Base-by-base conservation (phyloP, 345 rosid genomes). In the Linum lewisii region DNA sequence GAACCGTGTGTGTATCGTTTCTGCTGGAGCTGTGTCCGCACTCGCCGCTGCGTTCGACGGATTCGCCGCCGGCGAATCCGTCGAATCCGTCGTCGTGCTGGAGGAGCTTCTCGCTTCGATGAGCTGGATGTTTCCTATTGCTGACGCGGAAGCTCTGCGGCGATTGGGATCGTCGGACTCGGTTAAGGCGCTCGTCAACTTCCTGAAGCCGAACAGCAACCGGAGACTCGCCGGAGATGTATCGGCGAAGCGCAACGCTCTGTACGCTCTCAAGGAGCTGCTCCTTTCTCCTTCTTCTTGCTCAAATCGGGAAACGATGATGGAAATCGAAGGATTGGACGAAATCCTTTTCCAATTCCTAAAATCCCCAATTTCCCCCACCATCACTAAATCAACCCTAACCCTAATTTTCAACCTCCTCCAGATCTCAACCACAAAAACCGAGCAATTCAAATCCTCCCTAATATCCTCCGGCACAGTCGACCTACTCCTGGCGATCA, bases 51-150 rank as follows among this genome's bases (percentile, higher is more conserved):
- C 78, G 1, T 78, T 81, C n/a, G 68, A 69, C 2, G 66, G 65
- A 14, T 79, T 81, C 45, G 68, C 81, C 37, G 68, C 79, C 0
- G 26, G 47, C 0, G 72, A 71, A 20, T 59, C 71, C 8, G 45
- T 69, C 1, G 64, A 73, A 45, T 59, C 53, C 22, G 58, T 51
- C 18, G 36, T 4, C 0, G 14, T 80, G 29, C 51, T 79, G 64
- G 78, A 68, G 63, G 77, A 77, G 61, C 68, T 79, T 11, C 44
- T 74, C 20, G 60, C 63, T 0, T 38, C 59, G 5, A 29, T 79
- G 57, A 68, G 37, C 19, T 68, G 78, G 81, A 75, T 74, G 82
- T 63, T 75, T 50, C 83, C 84, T 0, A 68, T 79, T 0, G 56
- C 11, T 10, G 77, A 65, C 7, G 5, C 15, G 3, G 83, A 72